Conservation (phyloP, 139 green algal genomes). For the Pseudopediastrum boryanum region DNA sequence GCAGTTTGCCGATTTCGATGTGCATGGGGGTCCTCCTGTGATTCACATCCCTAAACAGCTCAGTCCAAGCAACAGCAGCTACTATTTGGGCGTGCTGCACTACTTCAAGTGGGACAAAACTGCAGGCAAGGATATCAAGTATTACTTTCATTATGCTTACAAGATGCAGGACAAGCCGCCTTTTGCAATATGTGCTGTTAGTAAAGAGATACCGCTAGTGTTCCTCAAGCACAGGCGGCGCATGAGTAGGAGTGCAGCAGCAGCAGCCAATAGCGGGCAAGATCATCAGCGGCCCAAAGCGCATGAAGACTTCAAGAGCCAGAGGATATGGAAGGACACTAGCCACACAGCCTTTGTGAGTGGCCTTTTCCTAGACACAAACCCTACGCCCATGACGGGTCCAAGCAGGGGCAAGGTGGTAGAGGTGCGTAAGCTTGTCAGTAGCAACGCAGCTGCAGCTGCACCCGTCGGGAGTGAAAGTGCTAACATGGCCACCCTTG, state of each 20-base stretch:
- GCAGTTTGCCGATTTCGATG: background rate
- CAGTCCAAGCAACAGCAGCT: no score
- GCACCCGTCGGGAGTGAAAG: no score
- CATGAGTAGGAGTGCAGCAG: background rate
- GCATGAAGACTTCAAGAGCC: no score
- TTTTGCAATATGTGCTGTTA: slow-evolving; percentile 21
- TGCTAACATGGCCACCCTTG: no score
- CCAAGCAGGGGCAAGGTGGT: background rate
- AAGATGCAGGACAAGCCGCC: no score
- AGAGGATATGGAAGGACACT: slow-evolving; percentile 22
- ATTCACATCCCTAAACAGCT: background rate
- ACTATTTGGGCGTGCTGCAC: no score
- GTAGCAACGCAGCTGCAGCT: no score
- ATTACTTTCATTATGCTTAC: no score
- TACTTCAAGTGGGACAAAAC: background rate
- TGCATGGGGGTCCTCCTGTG: slow-evolving; percentile 6
- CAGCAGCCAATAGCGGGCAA: background rate
- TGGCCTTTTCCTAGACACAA: no score
- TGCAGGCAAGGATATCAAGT: no score
- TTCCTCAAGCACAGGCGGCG: background rate
- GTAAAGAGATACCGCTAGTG: slow-evolving; percentile 12
- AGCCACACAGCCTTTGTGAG: slow-evolving; percentile 12
- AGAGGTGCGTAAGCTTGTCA: no score
- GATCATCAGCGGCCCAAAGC: background rate
- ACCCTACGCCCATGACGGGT: no score